Base-by-base conservation (phyloP, 768 basidiomycete species). In the Kwoniella sp. region DNA sequence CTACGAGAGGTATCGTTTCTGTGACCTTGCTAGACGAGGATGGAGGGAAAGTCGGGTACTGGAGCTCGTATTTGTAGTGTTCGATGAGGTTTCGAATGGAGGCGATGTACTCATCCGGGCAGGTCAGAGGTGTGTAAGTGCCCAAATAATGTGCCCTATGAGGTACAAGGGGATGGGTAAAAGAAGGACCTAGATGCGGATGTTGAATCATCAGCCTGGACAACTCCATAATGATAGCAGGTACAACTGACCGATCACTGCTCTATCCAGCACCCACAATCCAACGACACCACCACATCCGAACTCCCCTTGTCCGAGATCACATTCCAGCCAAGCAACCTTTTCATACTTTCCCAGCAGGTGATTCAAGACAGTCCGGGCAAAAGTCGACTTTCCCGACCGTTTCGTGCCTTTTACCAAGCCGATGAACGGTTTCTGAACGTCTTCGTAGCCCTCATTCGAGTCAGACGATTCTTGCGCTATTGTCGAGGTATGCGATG, bases 301-400 rank as follows among this genome's bases (percentile, higher is more conserved):
- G 76, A 97, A 95, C 79, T 97, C 94, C 2, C 92, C 90, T 81
- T 99, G 95, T 20, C 95, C 95, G 2, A 91, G 72, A 81, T 99
- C 95, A 65, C 90, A 91, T 77, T 98, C 95, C 8, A 99, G 85
- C 77, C 86, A 96, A 0, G 93, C 94, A 2, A 97, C 92, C n/a
- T 84, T 84, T 25, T 84, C 83, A 81, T 91, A 91, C 57, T 66
- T 51, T 41, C 76, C 80, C 28, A 90, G 77, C 30, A 99, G 82
- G 13, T 82, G 82, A 74, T 96, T 96, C 17, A 90, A 75, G 15
- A 92, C 76, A 1, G 86, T 86, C 59, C 90, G 83, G 0, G 90
- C 87, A 73, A 97, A 89, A 0, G 91, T 92, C 66, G 92, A 95
- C 80, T 99, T 99, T 0, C 95, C 94, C 8, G 87, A 85, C 55